Base-by-base conservation (phyloP, 768 basidiomycete species). In the Podaxis rugospora region DNA sequence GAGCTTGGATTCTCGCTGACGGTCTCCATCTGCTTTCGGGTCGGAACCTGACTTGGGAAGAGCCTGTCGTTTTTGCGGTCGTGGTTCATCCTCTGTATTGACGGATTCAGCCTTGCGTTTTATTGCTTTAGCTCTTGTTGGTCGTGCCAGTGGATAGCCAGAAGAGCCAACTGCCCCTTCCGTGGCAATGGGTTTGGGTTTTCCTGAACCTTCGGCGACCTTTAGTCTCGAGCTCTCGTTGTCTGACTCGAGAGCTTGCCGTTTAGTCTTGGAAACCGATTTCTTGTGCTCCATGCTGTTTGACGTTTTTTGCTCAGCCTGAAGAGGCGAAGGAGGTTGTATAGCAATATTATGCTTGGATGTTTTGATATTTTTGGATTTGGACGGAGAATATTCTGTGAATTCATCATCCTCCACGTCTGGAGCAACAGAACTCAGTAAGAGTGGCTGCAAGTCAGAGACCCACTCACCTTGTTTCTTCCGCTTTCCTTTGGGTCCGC, bases 401-500 rank as follows among this genome's bases (percentile, higher is more conserved):
- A 44, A 23, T 36, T 37, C 58, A 9, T 35, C 39, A 5, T 46
- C 46, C n/a, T 57, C 56, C 16, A 11, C 11, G 21, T 40, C 51
- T 51, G 50, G 18, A 14, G 23, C 9, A 18, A 16, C 49, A 49
- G 23, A 21, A 13, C 40, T 51, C 23, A 16, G 10, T 6, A 52
- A 23, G n/a, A 16, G 4, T 44, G 21, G 25, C 21, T 28, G 6
- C 36, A 27, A 42, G 18, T 25, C 21, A 18, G 10, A 54, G 37
- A n/a, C 32, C 27, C 55, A 27, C n/a, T 39, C 25, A 35, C 52
- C 49, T 28, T 58, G 54, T 40, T 57, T 59, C 51, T 47, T 62
- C 51, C 51, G 37, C 25, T 54, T 60, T 39, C 36, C 58, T 23
- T 37, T 60, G 40, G 57, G 37, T 42, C 18, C 47, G 25, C 52